A percentile compares a stretch with the other conserved stretches of the same genome.
phyloP scores from a whole-genome alignment of 2,329 filamentous ascomycete genomes.

The Stachybotrys chlorohalonatus region DNA sequence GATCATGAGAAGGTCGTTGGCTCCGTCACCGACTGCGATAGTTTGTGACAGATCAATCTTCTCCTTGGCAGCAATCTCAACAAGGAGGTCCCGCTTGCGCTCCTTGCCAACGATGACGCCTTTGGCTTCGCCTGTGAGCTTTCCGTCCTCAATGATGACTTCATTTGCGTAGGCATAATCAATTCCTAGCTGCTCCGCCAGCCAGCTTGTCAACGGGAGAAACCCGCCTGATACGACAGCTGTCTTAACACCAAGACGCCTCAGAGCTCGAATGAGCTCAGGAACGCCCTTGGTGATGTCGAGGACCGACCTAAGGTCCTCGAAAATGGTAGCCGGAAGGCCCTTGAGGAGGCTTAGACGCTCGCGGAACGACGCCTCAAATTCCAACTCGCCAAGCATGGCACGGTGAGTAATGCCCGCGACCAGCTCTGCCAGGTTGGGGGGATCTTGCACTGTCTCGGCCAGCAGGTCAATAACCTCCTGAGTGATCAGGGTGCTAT shows the following conservation, averaged over 20 bases:
- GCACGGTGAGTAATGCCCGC: conserved; percentile 84
- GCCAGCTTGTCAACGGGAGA: conserved; percentile 78
- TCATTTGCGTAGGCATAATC: conserved; percentile 88
- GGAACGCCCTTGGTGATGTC: conserved; percentile 74
- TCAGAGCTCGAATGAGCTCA: conserved; percentile 65
- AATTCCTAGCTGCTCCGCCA: conserved; percentile 70
- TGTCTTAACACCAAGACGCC: conserved; percentile 72
- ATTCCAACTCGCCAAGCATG: conserved; percentile 95
- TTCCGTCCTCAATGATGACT: conserved; percentile 53
- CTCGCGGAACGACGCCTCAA: conserved; percentile 72
- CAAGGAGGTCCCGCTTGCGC: conserved; percentile 62
- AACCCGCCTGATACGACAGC: conserved; percentile 92
- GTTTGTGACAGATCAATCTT: conserved; percentile 56
- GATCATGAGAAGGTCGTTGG: conserved; percentile 78
- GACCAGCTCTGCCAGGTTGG: conserved; percentile 71
- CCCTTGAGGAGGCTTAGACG: conserved; percentile 75
- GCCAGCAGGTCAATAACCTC: conserved; percentile 97
- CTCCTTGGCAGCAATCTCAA: conserved; percentile 62
- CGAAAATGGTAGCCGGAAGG: conserved; percentile 69
- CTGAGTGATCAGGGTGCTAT: conserved; percentile 92
- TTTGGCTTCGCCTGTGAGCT: conserved; percentile 62
- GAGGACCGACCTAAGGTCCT: conserved; percentile 64
- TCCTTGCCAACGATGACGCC: conserved; percentile 68
- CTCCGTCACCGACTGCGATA: conserved; percentile 71
- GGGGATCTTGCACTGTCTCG: conserved; percentile 57